Percentiles rank a stretch among this genome's conserved stretches.
phyloP scores from a whole-genome alignment of 345 rosid genomes.

The Eutrema heterophyllum region DNA sequence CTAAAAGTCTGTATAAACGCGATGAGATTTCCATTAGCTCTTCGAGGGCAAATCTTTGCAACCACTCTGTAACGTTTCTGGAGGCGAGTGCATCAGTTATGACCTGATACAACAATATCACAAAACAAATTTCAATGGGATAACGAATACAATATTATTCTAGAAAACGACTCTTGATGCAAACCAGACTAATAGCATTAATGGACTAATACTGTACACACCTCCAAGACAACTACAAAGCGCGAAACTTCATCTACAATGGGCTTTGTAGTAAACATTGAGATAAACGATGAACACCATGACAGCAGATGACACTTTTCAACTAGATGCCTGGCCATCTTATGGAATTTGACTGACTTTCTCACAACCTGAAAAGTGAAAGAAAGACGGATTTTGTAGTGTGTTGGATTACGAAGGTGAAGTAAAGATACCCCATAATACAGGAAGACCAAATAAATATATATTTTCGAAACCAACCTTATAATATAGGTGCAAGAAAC shows the following conservation, averaged over 20 bases:
- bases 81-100: constrained; percentile 42
- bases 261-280: constrained; percentile 29
- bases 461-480: background rate
- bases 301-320: constrained; percentile 64
- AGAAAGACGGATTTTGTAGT: background rate
- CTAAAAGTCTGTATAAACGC: constrained; percentile 52
- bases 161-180: background rate
- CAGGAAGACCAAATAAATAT: constrained; percentile 29
- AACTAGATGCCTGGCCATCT: constrained; percentile 54
- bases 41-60: constrained; percentile 67
- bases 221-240: constrained; percentile 58
- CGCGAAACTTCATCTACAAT: constrained; percentile 38
- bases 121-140: background rate
- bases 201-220: constrained; percentile 4
- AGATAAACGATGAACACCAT: constrained; percentile 63
- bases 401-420: constrained; percentile 2
- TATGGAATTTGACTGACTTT: constrained; percentile 63
- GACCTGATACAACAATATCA: constrained; percentile 41
- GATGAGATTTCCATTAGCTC: constrained; percentile 61
- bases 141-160: background rate
- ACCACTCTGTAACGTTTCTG: constrained; percentile 56
- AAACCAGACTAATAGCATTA: background rate
- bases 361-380: constrained; percentile 56
- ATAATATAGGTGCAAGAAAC: background rate
- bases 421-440: background rate